phyloP scores from a whole-genome alignment of 129 eudicot genomes.

The Silybum marianum region DNA sequence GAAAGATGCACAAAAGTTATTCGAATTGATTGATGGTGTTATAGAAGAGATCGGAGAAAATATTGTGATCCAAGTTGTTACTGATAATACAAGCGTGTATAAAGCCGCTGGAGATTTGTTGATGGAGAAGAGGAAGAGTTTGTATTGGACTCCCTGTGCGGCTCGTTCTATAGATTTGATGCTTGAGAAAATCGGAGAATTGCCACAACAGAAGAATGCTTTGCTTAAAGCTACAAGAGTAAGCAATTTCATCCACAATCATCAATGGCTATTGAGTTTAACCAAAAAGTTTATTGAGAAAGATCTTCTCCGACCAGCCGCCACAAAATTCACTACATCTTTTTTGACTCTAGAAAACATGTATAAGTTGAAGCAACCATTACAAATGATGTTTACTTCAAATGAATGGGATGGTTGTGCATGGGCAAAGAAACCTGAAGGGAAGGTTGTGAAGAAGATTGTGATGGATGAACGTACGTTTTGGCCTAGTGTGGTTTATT shows the following conservation, averaged over 20 bases:
- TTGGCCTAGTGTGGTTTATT: background rate
- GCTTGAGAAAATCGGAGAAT: background rate
- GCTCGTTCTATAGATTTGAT: constrained; percentile 5
- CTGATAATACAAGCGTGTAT: background rate
- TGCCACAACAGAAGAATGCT: background rate
- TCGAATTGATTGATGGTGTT: background rate
- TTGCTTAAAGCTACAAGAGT: background rate
- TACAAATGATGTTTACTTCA: constrained; percentile 1
- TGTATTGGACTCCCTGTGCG: constrained; percentile 8
- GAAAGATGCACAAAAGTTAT: constrained; percentile 1
- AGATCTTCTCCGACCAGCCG: background rate
- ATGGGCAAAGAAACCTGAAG: background rate
- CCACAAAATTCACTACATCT: background rate
- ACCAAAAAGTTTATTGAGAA: background rate
- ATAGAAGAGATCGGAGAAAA: background rate
- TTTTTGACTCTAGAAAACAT: constrained; percentile 14
- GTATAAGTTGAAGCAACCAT: background rate
- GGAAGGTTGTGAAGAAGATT: background rate
- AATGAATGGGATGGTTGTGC: background rate
- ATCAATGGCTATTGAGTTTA: background rate
- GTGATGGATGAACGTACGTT: background rate
- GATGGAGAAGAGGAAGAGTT: background rate
- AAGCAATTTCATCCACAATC: background rate
- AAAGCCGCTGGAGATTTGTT: background rate
- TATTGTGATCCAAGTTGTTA: background rate